Conservation (phyloP, 2,329 filamentous ascomycete genomes). For the Epichloe elymi region DNA sequence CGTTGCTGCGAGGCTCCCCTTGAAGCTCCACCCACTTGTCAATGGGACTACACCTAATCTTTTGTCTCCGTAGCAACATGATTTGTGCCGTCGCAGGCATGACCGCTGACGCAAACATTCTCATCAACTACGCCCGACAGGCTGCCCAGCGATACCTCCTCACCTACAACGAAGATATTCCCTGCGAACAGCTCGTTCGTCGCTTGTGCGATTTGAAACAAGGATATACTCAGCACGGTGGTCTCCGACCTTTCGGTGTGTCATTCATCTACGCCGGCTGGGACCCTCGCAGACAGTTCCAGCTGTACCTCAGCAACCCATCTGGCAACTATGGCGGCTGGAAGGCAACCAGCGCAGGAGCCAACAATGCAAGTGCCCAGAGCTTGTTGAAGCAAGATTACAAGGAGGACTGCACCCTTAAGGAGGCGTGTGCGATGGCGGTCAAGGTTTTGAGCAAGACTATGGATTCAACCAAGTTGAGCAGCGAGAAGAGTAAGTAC, state of each 20-base stretch:
- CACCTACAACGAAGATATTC: slow-evolving; percentile 99
- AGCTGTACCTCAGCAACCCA: slow-evolving; percentile 97
- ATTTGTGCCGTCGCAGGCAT: slow-evolving; percentile 98
- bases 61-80: slow-evolving; percentile 65
- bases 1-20: slow-evolving; percentile 16
- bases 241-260: slow-evolving; percentile 93
- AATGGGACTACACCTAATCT: background rate
- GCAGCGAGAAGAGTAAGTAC: slow-evolving; percentile 93
- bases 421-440: slow-evolving; percentile 92
- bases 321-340: slow-evolving; percentile 98
- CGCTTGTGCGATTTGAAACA: slow-evolving; percentile 96
- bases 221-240: slow-evolving; percentile 97
- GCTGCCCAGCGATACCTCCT: slow-evolving; percentile 94
- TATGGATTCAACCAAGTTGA: slow-evolving; percentile 98
- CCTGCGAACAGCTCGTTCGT: slow-evolving; percentile 95
- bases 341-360: slow-evolving; percentile 96
- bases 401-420: slow-evolving; percentile 92
- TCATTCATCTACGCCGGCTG: slow-evolving; percentile 99
- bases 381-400: slow-evolving; percentile 98
- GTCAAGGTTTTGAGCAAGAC: slow-evolving; percentile 99
- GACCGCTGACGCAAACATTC: slow-evolving; percentile 98
- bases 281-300: slow-evolving; percentile 91
- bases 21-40: too few species aligned
- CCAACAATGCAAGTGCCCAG: slow-evolving; percentile 95
- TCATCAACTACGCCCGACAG: slow-evolving; percentile 99